A percentile compares a stretch with the other conserved stretches of the same genome.
phyloP scores from a whole-genome alignment of 352 stramenopile species.

The Blastocystis sp. region DNA sequence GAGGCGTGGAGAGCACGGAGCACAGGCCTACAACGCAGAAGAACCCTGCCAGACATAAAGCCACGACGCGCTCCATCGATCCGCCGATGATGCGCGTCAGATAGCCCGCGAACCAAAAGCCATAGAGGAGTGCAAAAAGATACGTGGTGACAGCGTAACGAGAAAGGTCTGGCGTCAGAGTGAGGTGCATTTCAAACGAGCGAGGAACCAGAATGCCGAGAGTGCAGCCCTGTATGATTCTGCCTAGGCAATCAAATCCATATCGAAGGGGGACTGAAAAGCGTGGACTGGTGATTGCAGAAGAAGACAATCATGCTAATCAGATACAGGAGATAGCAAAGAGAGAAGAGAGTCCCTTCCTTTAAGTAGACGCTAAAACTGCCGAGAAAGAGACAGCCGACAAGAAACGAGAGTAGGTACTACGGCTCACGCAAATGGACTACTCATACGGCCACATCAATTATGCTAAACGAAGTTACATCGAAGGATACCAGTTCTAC shows the following conservation, averaged over 20 bases:
- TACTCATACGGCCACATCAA: background rate
- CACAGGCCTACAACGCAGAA: background rate
- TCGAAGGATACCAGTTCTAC: constrained; percentile 16
- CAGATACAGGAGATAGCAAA: constrained; percentile 14
- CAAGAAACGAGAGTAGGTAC: background rate
- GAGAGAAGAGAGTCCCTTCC: background rate
- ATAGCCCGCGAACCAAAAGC: constrained; percentile 5
- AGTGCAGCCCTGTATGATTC: background rate
- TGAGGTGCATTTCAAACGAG: background rate
- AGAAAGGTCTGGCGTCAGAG: background rate
- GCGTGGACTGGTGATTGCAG: background rate
- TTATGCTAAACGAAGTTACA: background rate
- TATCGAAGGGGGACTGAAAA: background rate
- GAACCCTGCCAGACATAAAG: background rate
- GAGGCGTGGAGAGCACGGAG: constrained; percentile 1
- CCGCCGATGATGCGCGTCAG: background rate
- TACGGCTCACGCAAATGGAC: background rate
- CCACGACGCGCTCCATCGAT: background rate
- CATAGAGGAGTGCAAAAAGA: background rate
- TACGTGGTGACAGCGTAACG: background rate
- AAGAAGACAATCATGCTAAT: background rate
- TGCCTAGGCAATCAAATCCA: background rate
- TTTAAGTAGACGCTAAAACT: background rate
- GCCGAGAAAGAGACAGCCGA: constrained; percentile 3
- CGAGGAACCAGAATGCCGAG: constrained; percentile 1